Conservation (phyloP, 768 basidiomycete genomes). For the Aureoboletus auriporus region DNA sequence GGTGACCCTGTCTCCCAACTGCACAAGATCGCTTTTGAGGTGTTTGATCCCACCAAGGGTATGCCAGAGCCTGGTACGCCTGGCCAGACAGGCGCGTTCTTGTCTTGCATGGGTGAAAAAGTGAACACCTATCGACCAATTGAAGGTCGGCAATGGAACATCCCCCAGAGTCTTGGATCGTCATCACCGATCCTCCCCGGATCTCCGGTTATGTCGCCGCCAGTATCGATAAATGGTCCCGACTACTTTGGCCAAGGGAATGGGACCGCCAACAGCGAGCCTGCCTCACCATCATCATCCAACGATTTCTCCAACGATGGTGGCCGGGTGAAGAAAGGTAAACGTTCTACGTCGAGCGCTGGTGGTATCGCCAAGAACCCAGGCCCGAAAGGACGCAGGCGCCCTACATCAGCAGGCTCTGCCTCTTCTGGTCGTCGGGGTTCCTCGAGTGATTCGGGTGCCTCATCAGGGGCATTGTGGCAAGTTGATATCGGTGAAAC, state of each 20-base stretch:
- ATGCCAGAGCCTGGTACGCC: constrained; percentile 75
- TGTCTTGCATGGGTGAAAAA: constrained; percentile 91
- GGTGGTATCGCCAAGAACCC: constrained; percentile 36
- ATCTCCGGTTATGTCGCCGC: constrained; percentile 67
- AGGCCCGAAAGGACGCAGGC: constrained; percentile 50
- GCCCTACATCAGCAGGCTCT: constrained; percentile 76
- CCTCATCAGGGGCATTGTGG: constrained; percentile 79
- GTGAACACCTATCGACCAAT: constrained; percentile 87
- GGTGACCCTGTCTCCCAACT: constrained; percentile 94
- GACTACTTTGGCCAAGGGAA: constrained; percentile 59
- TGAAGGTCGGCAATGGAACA: constrained; percentile 79
- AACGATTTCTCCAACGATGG: constrained; percentile 81
- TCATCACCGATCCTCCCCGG: constrained; percentile 60
- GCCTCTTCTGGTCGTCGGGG: constrained; percentile 65
- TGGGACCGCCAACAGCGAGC: constrained; percentile 56
- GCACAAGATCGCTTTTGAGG: constrained; percentile 94
- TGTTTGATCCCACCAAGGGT: constrained; percentile 67
- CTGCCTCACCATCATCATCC: constrained; percentile 56
- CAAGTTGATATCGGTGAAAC: constrained; percentile 91
- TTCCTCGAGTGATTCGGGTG: constrained; percentile 60
- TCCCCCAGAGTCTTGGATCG: constrained; percentile 38
- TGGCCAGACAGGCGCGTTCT: constrained; percentile 74
- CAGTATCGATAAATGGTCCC: constrained; percentile 44
- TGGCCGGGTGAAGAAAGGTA: constrained; percentile 75
- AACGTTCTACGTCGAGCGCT: constrained; percentile 73